Evolutionary conservation across 179 eudicot genomes (phyloP), one percentile per base, ranked within the genome.

Genomic region (Monotropa hypopitys): DNA sequence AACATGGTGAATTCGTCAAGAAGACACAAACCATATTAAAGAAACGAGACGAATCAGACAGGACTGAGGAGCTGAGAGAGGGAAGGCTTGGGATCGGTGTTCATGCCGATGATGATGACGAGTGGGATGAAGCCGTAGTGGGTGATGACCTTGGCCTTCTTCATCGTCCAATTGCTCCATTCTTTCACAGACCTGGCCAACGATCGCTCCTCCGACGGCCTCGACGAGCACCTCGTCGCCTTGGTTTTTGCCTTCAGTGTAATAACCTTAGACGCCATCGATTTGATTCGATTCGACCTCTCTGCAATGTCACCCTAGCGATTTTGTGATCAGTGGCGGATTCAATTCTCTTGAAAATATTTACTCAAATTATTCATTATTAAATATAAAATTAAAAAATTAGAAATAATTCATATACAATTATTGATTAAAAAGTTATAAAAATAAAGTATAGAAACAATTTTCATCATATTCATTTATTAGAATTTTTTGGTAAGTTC

Each of bases 81-180:
- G 0, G 94, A 81, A 20, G 98, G 97, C 77, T 92, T 92, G 42
- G 98, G 98, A 20, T 94, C 96, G 28, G 98, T 84, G 67, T 90
- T 91, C 98, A 94, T 94, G 76, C 97, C 97, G 72, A 94, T 79
- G 77, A 86, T 73, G 81, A 94, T 92, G 63, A 94, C 80, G 49
- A 94, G 66, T 5, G 97, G 98, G 26, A 94, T 90, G 79, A 90
- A 90, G 2, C 97, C 97, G 40, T 88, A 94, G 80, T 94, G 98
- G 66, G 87, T 86, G 32, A 82, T 74, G 54, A 94, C 94, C 81
- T 90, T 94, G 38, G 92, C 96, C 28, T 88, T 90, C 88, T 88
- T 88, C 82, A 89, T 32, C 10, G 85, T 79, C 94, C 98, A 92
- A 13, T 81, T 94, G 59, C 85, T 90, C 97, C 98, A 94, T 38